These are phyloP conservation scores for Blumeriella jaapii DNA, from an alignment of 2,329 filamentous ascomycete species.

Conservation along the genomic window DNA sequence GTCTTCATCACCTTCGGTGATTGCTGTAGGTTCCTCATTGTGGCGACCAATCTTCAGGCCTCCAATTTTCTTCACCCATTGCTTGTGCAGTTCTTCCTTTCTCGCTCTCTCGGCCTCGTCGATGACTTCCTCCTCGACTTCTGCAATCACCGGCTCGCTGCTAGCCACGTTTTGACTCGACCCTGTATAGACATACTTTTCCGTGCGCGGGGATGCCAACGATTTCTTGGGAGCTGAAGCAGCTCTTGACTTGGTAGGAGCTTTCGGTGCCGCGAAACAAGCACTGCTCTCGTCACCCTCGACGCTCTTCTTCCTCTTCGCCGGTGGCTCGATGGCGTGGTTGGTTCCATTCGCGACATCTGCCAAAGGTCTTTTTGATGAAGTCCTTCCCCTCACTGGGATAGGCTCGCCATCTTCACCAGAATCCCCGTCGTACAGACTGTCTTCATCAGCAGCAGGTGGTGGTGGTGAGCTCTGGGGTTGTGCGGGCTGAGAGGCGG, in stretches of 20 bases:
- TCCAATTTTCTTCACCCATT: constrained; percentile 84
- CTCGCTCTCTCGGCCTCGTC: constrained; percentile 41
- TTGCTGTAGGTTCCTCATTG: constrained; percentile 40
- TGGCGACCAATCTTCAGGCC: constrained; percentile 50
- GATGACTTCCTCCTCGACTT: constrained; percentile 33
- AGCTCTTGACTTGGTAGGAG: constrained; percentile 24
- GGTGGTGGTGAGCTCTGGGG: constrained; percentile 10
- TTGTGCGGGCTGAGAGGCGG: constrained; percentile 26
- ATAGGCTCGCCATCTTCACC: constrained; percentile 15
- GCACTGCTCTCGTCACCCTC: constrained; percentile 31
- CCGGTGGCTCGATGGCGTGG: constrained; percentile 26
- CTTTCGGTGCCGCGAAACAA: constrained; percentile 29
- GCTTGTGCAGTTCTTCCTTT: constrained; percentile 64
- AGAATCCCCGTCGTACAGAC: constrained; percentile 24
- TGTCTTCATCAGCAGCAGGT: constrained; percentile 16
- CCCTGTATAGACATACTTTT: constrained; percentile 40
- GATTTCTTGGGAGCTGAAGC: constrained; percentile 11
- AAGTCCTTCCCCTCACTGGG: constrained; percentile 10
- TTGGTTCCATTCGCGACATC: constrained; percentile 38
- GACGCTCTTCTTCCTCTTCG: constrained; percentile 36
- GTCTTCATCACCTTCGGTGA: constrained; percentile 39
- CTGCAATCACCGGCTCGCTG: constrained; percentile 20
- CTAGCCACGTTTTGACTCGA: constrained; percentile 24
- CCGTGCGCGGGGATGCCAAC: constrained; percentile 33
- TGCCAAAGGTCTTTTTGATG: constrained; percentile 39